Evolutionary conservation across 805 yeast genomes (phyloP), one percentile per base, ranked within the genome.

Genomic region (Metschnikowia santaceciliae): DNA sequence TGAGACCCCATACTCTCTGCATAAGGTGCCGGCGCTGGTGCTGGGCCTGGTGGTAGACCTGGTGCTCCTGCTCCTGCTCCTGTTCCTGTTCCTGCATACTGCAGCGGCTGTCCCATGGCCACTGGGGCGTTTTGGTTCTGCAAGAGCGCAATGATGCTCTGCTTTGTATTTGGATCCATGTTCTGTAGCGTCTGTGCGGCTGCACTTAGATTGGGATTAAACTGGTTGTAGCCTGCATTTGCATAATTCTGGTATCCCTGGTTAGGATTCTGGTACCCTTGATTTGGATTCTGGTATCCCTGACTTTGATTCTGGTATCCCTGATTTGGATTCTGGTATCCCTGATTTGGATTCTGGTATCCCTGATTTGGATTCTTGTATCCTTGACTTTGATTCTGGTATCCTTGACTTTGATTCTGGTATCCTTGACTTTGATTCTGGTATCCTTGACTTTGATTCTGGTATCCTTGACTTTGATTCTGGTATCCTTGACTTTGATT

Each of bases 111-210:
- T 14, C 32, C 23, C 42, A 42, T 15, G 38, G 51, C 14, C 32
- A 13, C 35, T 5, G 41, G 44, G 17, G 32, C 33, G 34, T 33
- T 49, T 23, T 34, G 54, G 20, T 59, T 66, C 42, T 61, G 68
- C 30, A 71, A 57, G 14, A 66, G 50, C 14, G 59, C 55, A 11
- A 71, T 58, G 54, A 70, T 62, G 47, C 58, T 68, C 49, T 70
- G 75, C 60, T 65, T 63, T 19, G 74, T 60, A 17, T 61, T 55
- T 2, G 72, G 71, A 47, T 69, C 72, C 54, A 71, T 51, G 20
- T 54, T 57, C 48, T 61, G 61, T 34, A 61, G 54, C 2, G 61
- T 57, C 32, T 61, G 62, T 22, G 19, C 37, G 6, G 46, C 46
- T n/a, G 46, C 38, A n/a, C n/a, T n/a, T 17, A 42, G 7, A 20